These are phyloP conservation scores for Candida nemodendra DNA, from an alignment of 805 yeast species.

Conservation along the genomic window DNA sequence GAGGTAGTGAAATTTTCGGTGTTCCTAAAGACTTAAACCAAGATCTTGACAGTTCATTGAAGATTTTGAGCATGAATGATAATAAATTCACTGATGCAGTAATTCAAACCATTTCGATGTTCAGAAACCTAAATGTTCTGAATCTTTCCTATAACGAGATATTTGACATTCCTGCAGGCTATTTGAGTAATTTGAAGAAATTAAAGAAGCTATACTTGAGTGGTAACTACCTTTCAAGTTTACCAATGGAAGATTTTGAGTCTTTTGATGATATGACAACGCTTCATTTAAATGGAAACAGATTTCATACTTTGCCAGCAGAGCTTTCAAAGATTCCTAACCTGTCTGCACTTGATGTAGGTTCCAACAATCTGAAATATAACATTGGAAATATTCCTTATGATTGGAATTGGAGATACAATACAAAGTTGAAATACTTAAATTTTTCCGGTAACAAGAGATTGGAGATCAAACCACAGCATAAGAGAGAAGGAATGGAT, in stretches of 20 bases:
- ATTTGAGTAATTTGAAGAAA: conserved; percentile 51
- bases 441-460: conserved; percentile 92
- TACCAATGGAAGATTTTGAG: conserved; percentile 86
- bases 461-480: conserved; percentile 77
- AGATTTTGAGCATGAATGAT: conserved; percentile 68
- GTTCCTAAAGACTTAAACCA: conserved; percentile 6
- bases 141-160: conserved; percentile 84
- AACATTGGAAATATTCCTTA: conserved; percentile 92
- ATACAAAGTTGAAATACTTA: conserved; percentile 68
- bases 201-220: conserved; percentile 71
- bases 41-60: conserved; percentile 35
- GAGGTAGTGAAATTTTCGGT: conserved; percentile 15
- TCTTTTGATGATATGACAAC: conserved; percentile 54
- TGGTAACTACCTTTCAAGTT: conserved; percentile 74
- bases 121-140: conserved; percentile 56
- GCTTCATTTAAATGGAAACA: conserved; percentile 77
- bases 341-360: conserved; percentile 78
- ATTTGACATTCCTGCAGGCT: conserved; percentile 78
- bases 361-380: conserved; percentile 85
- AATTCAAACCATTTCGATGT: conserved; percentile 62
- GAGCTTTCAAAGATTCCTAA: conserved; percentile 70
- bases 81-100: conserved; percentile 79
- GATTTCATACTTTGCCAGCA: conserved; percentile 82
- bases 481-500: conserved; percentile 51
- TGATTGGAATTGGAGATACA: conserved; percentile 97